Conservation (phyloP, 805 yeast genomes). For the Sugiyamaella smithiae region DNA sequence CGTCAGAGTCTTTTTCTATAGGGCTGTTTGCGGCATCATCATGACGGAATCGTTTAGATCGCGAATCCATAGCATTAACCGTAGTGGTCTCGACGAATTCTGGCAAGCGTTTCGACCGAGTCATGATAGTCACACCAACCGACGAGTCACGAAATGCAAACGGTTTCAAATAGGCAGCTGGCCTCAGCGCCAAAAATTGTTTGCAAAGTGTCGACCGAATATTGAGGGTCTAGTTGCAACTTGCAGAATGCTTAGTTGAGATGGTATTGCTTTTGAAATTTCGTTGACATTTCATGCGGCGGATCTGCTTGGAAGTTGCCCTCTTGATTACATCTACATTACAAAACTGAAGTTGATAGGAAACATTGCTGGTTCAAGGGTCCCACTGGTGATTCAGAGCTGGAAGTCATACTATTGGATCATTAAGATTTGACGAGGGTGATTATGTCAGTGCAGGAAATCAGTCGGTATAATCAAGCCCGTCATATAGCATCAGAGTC, state of each 20-base stretch:
- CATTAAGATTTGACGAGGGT: too few relatives aligned
- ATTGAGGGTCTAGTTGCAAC: background rate
- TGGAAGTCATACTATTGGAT: too few relatives aligned
- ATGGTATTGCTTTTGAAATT: background rate
- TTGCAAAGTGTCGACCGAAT: slow-evolving; percentile 4
- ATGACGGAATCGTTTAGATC: background rate
- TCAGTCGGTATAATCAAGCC: background rate
- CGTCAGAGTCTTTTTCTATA: background rate
- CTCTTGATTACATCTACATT: too few relatives aligned
- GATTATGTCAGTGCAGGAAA: slow-evolving; percentile 2
- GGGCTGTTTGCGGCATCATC: background rate
- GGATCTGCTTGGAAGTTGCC: background rate
- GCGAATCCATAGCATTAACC: background rate
- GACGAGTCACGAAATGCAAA: background rate
- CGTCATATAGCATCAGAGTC: background rate
- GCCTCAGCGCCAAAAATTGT: slow-evolving; percentile 1
- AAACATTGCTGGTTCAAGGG: too few relatives aligned
- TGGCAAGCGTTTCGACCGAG: background rate
- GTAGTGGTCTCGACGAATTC: background rate
- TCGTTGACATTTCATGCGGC: background rate
- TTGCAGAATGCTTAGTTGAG: background rate
- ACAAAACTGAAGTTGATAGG: too few relatives aligned
- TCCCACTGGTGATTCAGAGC: too few relatives aligned
- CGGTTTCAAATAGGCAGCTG: background rate
- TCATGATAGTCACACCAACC: slow-evolving; percentile 1